Percentiles rank a stretch among this genome's conserved stretches.
phyloP scores from a whole-genome alignment of 768 basidiomycete species.

The Mycena maculata region DNA sequence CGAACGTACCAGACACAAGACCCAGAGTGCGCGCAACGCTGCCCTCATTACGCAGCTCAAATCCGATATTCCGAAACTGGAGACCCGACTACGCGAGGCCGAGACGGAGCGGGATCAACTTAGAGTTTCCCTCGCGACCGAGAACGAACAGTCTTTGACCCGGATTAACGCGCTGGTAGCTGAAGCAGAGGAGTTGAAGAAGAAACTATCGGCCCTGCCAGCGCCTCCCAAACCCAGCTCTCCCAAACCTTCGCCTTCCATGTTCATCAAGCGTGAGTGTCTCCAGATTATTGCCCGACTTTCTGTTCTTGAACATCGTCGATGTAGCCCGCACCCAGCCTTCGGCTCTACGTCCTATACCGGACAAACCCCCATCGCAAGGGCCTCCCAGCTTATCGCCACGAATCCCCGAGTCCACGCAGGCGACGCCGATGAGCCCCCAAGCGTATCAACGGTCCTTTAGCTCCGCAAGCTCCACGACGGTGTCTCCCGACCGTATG shows the following conservation, averaged over 20 bases:
- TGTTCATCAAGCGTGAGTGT: conserved; percentile 22
- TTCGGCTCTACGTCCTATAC: not conserved
- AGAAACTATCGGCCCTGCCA: not conserved
- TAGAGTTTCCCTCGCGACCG: not conserved
- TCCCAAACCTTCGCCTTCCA: not conserved
- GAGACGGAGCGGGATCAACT: conserved; percentile 14
- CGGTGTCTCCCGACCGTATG: conserved; percentile 4
- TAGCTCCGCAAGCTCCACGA: not conserved
- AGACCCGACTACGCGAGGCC: not conserved
- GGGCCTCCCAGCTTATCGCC: not conserved
- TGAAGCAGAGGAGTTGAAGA: not conserved
- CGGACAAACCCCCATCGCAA: not conserved
- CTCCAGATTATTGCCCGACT: not conserved
- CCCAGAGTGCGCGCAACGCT: conserved; percentile 16
- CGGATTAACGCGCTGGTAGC: not conserved
- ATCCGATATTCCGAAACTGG: not conserved
- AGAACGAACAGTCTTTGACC: not conserved
- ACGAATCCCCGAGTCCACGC: not conserved
- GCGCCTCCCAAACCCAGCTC: not conserved
- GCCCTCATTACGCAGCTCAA: conserved; percentile 4
- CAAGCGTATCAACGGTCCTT: not conserved
- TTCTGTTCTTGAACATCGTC: not conserved
- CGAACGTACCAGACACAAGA: conserved; percentile 18
- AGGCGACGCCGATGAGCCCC: not conserved
- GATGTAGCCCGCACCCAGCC: not conserved